Conservation (phyloP, 352 stramenopile species). For the Phytophthora fragariaefolia region DNA sequence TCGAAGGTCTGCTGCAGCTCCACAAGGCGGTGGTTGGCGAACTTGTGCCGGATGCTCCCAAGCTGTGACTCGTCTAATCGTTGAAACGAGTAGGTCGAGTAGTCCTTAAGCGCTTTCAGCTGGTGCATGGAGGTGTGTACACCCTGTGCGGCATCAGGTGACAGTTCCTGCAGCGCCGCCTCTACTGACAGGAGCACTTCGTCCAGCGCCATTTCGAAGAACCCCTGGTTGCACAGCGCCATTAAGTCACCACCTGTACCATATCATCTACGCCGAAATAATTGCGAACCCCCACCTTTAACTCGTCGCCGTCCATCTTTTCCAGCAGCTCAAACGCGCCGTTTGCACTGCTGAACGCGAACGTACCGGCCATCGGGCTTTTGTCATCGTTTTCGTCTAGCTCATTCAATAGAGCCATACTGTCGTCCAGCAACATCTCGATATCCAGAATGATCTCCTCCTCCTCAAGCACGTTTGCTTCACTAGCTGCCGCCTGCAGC, state of each 20-base stretch:
- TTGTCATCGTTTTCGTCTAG: conserved; percentile 41
- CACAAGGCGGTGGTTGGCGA: conserved; percentile 64
- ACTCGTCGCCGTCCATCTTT: conserved; percentile 71
- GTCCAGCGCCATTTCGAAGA: conserved; percentile 72
- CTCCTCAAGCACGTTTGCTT: conserved; percentile 25
- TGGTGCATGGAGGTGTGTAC: conserved; percentile 52
- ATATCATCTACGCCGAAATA: neutral
- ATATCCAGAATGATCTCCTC: conserved; percentile 53
- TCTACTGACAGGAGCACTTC: conserved; percentile 65
- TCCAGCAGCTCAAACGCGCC: conserved; percentile 71
- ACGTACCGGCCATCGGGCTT: conserved; percentile 55
- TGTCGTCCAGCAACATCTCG: conserved; percentile 63
- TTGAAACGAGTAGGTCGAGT: conserved; percentile 53
- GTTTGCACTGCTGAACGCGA: conserved; percentile 65
- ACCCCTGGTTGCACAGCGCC: conserved; percentile 43
- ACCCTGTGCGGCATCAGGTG: conserved; percentile 52
- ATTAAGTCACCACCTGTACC: neutral
- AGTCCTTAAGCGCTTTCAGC: conserved; percentile 61
- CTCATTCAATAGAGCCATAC: conserved; percentile 41
- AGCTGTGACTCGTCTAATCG: conserved; percentile 52
- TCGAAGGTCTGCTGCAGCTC: conserved; percentile 77
- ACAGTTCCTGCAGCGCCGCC: conserved; percentile 63
- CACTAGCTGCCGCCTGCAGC: conserved; percentile 37
- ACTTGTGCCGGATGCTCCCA: conserved; percentile 53
- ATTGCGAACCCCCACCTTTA: conserved; percentile 52